Evolutionary conservation across 2,329 filamentous ascomycete genomes (phyloP), one percentile per base, ranked within the genome.

Genomic region (Kalaharituber pfeilii): DNA sequence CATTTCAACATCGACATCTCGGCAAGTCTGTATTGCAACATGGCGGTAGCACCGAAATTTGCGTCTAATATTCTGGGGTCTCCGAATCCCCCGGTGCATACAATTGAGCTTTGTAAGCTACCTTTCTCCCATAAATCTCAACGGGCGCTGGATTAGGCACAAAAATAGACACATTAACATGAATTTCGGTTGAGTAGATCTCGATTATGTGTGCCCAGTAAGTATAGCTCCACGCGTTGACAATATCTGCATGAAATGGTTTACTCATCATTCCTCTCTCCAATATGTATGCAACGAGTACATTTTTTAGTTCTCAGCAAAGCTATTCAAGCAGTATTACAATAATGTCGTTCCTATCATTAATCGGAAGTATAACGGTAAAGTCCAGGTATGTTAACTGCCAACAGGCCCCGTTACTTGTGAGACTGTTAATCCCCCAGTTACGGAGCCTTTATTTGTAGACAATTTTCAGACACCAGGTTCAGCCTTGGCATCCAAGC

Each of bases 401-500:
- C 28, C 45, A 13, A 15, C 33, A 13, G 15, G 13, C 20, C 33
- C 33, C 13, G 25, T 15, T 2, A 15, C 24, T 15, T 15, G 15
- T 13, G 13, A 13, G 15, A 5, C n/a, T 5, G 25, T 49, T 49
- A 1, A 24, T 15, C 44, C 18, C 2, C 11, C 13, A 15, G 15
- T 49, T 15, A 2, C 20, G 20, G 15, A 15, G 24, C 25, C 20
- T 22, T 27, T 51, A 24, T 24, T 26, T 13, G 2, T 75, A 84
- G 63, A 73, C 94, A 62, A 77, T 96, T 65, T 85, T 95, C 73
- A 82, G 88, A 50, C 88, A 89, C 67, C 87, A 94, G 67, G 79
- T 95, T 64, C 87, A 94, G 71, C 86, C 87, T 13, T 94, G 89
- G 89, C 88, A 96, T 70, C 89, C 89, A 1, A 86, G 83, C 20